These are phyloP conservation scores for Fusarium subglutinans DNA, from an alignment of 2,329 filamentous ascomycete genomes.

Conservation along the genomic window DNA sequence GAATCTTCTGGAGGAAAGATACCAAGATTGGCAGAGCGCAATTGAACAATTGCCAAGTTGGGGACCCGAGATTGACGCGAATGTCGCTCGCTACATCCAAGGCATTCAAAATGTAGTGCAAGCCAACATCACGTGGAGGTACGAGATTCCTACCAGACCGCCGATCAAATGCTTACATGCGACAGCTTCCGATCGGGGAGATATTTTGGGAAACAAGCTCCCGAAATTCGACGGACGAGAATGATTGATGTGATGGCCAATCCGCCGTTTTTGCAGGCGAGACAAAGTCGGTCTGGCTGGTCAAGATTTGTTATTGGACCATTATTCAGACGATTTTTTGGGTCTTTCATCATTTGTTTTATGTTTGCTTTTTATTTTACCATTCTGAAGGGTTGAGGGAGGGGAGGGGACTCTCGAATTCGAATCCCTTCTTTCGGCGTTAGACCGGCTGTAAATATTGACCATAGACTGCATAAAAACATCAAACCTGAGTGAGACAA, in stretches of 20 bases:
- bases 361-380: conserved; percentile 5
- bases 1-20: not conserved
- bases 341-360: not conserved
- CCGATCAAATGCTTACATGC: not conserved
- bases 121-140: conserved; percentile 24
- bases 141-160: not conserved
- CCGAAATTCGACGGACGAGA: conserved; percentile 8
- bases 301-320: not conserved
- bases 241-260: conserved; percentile 9
- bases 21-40: not conserved
- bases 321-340: not conserved
- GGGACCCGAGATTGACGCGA: not conserved
- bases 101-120: conserved; percentile 19
- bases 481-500: not conserved
- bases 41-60: conserved; percentile 2
- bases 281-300: not conserved
- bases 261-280: not conserved
- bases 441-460: not conserved
- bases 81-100: conserved; percentile 1
- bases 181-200: conserved; percentile 17
- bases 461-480: not conserved
- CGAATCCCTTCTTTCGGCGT: not conserved
- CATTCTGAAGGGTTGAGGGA: not conserved
- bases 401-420: not conserved
- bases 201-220: conserved; percentile 14